Conservation (phyloP, 257 asterid genomes). For the Nicotiana tomentosiformis region DNA sequence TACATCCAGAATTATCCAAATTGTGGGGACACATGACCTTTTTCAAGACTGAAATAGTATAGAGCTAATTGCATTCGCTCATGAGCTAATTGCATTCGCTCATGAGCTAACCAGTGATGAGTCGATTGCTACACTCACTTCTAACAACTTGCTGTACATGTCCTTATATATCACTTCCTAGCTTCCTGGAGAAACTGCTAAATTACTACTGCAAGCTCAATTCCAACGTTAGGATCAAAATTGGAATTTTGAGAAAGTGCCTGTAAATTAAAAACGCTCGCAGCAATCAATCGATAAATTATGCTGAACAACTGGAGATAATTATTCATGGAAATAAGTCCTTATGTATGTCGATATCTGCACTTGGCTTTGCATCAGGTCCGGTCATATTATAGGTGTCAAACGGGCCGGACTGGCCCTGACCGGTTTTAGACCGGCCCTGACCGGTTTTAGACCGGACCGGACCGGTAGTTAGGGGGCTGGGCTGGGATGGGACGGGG, state of each 20-base stretch:
- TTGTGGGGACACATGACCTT: neutral
- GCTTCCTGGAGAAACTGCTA: conserved; percentile 1
- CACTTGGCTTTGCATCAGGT: neutral
- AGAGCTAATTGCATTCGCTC: neutral
- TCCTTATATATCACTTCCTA: neutral
- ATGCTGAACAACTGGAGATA: neutral
- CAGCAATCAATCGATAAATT: neutral
- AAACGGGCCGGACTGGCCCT: too few relatives aligned
- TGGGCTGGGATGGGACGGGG: too few relatives aligned
- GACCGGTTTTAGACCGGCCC: too few relatives aligned
- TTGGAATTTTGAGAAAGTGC: neutral
- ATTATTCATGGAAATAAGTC: neutral
- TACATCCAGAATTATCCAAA: neutral
- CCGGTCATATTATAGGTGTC: neutral
- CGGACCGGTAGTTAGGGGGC: too few relatives aligned
- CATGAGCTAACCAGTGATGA: neutral
- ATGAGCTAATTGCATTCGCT: neutral
- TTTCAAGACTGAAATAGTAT: neutral
- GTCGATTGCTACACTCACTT: neutral
- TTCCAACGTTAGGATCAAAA: neutral
- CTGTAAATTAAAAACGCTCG: neutral
- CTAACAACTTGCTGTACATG: neutral
- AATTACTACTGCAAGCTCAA: neutral
- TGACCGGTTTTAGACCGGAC: too few relatives aligned
- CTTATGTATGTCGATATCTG: neutral